These are phyloP conservation scores for Penicillium manginii DNA, from an alignment of 495 filamentous ascomycete genomes.

Conservation along the genomic window DNA sequence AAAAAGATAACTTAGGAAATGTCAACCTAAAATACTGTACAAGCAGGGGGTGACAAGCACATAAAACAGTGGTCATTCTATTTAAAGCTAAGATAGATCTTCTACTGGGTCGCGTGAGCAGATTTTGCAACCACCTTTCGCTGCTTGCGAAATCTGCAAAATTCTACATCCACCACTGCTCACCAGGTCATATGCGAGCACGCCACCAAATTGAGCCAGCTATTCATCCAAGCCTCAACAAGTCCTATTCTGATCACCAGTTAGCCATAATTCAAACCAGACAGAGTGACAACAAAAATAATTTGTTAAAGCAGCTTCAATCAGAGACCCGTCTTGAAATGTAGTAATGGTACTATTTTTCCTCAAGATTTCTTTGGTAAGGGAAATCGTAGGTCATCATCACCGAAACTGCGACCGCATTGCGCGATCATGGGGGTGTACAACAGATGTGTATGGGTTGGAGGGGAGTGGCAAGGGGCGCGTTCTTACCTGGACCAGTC, in stretches of 20 bases:
- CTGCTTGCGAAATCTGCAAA: too few relatives aligned
- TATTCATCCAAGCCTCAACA: slow-evolving; percentile 3
- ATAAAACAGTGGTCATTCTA: too few relatives aligned
- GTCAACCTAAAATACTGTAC: too few relatives aligned
- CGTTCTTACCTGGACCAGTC: slow-evolving; percentile 3
- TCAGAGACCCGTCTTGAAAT: slow-evolving; percentile 8
- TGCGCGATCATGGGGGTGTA: neutral
- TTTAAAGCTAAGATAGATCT: too few relatives aligned
- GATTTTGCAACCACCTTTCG: too few relatives aligned
- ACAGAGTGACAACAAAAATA: neutral
- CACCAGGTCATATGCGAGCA: too few relatives aligned
- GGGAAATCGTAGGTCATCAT: slow-evolving; percentile 7
- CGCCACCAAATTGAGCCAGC: neutral
- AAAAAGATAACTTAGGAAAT: too few relatives aligned
- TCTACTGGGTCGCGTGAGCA: too few relatives aligned
- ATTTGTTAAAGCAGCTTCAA: neutral
- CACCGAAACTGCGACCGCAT: neutral
- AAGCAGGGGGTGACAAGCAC: too few relatives aligned
- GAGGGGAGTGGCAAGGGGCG: neutral
- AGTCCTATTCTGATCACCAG: slow-evolving; percentile 1
- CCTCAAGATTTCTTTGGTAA: slow-evolving; percentile 2
- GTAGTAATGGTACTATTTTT: neutral
- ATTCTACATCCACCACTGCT: too few relatives aligned
- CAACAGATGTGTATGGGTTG: neutral
- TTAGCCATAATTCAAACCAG: neutral